Conservation (phyloP, 2,329 filamentous ascomycete species). For the Metarhizium anisopliae region DNA sequence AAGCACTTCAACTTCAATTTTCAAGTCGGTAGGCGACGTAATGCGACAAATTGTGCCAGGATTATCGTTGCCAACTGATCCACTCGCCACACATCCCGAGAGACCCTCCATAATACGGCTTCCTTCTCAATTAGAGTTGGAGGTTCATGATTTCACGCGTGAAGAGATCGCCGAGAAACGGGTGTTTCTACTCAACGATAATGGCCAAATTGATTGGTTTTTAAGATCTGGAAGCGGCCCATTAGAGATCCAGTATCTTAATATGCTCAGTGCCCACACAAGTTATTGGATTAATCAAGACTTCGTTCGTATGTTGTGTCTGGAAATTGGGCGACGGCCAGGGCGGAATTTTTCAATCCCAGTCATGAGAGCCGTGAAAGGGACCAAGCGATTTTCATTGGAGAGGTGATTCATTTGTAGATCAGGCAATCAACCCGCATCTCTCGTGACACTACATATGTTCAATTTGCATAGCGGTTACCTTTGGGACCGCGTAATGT, state of each 20-base stretch:
- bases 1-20: slow-evolving; percentile 55
- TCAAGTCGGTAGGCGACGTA: slow-evolving; percentile 54
- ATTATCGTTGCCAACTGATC: slow-evolving; percentile 22
- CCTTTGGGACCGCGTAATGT: not conserved
- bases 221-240: slow-evolving; percentile 76
- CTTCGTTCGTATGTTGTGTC: slow-evolving; percentile 81
- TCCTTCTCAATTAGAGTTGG: slow-evolving; percentile 71
- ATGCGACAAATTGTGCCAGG: slow-evolving; percentile 55
- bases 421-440: slow-evolving; percentile 5
- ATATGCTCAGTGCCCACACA: slow-evolving; percentile 92
- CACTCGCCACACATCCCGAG: slow-evolving; percentile 20
- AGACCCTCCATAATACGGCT: slow-evolving; percentile 36
- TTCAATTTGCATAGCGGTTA: not conserved
- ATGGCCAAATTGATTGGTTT: slow-evolving; percentile 90
- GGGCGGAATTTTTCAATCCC: slow-evolving; percentile 54
- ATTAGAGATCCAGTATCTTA: slow-evolving; percentile 90
- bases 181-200: slow-evolving; percentile 84
- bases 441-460: not conserved
- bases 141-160: slow-evolving; percentile 87
- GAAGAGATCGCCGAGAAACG: slow-evolving; percentile 90
- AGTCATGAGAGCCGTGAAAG: slow-evolving; percentile 51
- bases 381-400: slow-evolving; percentile 28
- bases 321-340: slow-evolving; percentile 71
- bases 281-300: slow-evolving; percentile 87
- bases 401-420: not conserved